Base-by-base conservation (phyloP, 164 flowering plant genomes). In the Annona squamosa region DNA sequence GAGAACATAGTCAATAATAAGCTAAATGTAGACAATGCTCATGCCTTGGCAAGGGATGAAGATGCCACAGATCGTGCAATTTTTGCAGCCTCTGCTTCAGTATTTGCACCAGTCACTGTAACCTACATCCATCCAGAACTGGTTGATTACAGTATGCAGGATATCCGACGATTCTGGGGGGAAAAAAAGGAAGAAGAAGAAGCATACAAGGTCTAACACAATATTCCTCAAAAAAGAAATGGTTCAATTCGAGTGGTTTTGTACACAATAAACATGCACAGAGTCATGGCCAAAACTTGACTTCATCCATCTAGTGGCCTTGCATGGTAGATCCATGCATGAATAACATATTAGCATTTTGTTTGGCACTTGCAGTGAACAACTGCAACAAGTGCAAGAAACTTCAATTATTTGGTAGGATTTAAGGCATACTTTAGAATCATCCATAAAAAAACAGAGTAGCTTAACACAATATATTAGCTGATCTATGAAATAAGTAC, bases 51-150 rank as follows among this genome's bases (percentile, higher is more conserved):
- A 70, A 96, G 89, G 52, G 97, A 91, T 74, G 99, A 96, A 59
- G 97, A 85, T 65, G 98, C 99, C 63, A 96, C 95, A 44, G 97
- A 87, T 72, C 97, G 92, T 75, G 99, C 99, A 79, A 96, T 80
- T 69, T 87, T 91, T 75, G 92, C 97, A 74, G 98, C 98, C 75
- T 89, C 94, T 73, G 85, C 88, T 73, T 96, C 98, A 77, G 74
- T 76, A 10, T 75, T 73, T 71, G 97, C 90, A 71, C 99, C 99
- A 73, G 77, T 80, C 44, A 96, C 97, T 10, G 84, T 82, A 61
- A 91, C 98, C 99, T 95, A 79, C 72, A 52, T 10, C 52, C 10
- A 43, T 48, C 59, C 47, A 76, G 48, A 12, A 4, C 72, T 41
- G 56, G 9, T 65, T 68, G 52, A 63, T 66, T 61, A 73, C 61